These are phyloP conservation scores for Trichoderma reesei DNA, from an alignment of 495 filamentous ascomycete genomes.

Conservation along the genomic window DNA sequence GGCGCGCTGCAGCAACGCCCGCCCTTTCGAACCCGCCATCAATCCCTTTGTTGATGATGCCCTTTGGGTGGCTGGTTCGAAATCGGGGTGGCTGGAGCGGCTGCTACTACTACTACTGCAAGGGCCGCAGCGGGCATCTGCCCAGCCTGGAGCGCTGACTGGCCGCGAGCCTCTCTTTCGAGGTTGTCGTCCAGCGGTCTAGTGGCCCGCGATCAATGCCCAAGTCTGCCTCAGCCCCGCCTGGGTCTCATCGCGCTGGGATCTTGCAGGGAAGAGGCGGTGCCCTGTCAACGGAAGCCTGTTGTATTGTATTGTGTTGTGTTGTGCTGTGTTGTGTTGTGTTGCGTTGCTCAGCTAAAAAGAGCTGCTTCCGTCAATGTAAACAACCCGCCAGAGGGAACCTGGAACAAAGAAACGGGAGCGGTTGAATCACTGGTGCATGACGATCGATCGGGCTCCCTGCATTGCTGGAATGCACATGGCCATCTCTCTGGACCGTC, in stretches of 20 bases:
- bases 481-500: not conserved
- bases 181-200: not conserved
- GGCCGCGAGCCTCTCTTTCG: not conserved
- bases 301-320: not conserved
- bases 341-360: not conserved
- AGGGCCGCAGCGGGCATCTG: not conserved
- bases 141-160: not conserved
- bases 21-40: not conserved
- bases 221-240: not conserved
- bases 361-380: too few relatives aligned
- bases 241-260: not conserved
- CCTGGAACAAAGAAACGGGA: not conserved
- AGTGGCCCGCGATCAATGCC: not conserved
- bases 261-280: not conserved
- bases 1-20: not conserved
- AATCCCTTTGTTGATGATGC: not conserved
- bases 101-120: conserved; percentile 1
- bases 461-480: conserved; percentile 6
- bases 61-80: not conserved
- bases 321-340: not conserved
- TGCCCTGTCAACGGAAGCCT: conserved; percentile 2
- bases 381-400: too few relatives aligned
- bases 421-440: not conserved
- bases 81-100: conserved; percentile 5
- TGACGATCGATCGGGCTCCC: conserved; percentile 6